Evolutionary conservation across 2,329 filamentous ascomycete species (phyloP).

Genomic region (Diplodia mutila): DNA sequence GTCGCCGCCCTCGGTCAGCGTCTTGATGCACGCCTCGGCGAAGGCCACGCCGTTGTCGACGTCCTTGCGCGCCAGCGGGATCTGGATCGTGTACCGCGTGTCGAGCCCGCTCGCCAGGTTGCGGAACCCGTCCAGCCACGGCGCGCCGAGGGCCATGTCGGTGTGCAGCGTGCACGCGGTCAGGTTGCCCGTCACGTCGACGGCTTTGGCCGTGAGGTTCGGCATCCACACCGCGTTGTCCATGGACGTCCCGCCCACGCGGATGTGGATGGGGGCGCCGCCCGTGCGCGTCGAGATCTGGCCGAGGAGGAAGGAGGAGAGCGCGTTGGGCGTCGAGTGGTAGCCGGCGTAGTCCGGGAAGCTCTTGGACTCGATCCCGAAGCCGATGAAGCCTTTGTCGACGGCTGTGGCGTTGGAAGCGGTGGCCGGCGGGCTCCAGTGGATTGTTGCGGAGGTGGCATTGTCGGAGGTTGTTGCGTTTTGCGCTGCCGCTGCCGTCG

Average conservation of each 20-base stretch:
- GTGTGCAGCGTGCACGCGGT: background rate
- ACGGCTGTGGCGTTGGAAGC: background rate
- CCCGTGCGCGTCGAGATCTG: background rate
- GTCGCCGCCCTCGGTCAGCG: background rate
- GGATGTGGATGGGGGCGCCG: background rate
- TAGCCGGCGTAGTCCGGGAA: background rate
- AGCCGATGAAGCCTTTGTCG: background rate
- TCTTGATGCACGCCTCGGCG: background rate
- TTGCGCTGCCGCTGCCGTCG: background rate
- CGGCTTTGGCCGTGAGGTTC: background rate
- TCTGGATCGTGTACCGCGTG: background rate
- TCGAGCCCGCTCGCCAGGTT: background rate
- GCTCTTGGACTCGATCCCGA: constrained; percentile 3
- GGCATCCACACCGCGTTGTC: background rate
- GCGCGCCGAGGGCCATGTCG: background rate
- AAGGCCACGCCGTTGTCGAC: background rate
- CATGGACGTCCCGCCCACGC: constrained; percentile 2
- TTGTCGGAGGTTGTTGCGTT: background rate
- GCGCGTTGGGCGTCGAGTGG: background rate
- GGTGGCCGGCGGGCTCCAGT: background rate
- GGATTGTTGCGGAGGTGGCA: background rate
- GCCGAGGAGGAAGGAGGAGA: background rate
- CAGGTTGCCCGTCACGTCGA: background rate
- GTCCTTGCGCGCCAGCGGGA: background rate
- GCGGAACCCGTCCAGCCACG: background rate